Percentiles rank a stretch among this genome's conserved stretches.
Evolutionary conservation across 169 alveolate genomes (phyloP).

Genomic region (Plasmodium sp.): DNA sequence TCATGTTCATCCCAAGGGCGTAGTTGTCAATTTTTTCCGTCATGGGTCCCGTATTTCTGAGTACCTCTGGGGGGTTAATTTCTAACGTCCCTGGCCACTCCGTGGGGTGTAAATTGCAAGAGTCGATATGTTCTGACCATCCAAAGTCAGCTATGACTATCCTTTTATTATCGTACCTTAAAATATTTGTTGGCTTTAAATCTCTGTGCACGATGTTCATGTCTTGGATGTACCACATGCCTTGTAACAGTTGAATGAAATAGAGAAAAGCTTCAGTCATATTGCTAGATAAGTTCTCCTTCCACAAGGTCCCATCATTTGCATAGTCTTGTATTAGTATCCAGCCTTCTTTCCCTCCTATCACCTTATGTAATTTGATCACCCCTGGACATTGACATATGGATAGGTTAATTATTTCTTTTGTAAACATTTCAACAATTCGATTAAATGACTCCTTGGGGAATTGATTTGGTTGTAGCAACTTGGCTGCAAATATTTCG

Average conservation of each 20-base stretch:
- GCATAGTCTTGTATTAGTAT: constrained; percentile 85
- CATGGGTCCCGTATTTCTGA: constrained; percentile 86
- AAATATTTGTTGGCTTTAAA: constrained; percentile 86
- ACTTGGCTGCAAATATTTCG: constrained; percentile 84
- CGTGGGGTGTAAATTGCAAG: constrained; percentile 77
- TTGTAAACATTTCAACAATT: constrained; percentile 84
- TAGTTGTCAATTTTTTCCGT: constrained; percentile 87
- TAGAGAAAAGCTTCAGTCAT: constrained; percentile 84
- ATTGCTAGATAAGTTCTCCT: constrained; percentile 80
- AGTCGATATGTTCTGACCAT: constrained; percentile 84
- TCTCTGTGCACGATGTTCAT: constrained; percentile 84
- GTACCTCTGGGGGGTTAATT: constrained; percentile 88
- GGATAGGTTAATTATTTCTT: constrained; percentile 85
- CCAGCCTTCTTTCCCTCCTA: constrained; percentile 87
- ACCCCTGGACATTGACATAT: constrained; percentile 89
- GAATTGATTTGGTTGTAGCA: constrained; percentile 85
- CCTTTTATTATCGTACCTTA: constrained; percentile 76
- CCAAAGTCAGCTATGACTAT: constrained; percentile 88
- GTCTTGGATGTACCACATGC: constrained; percentile 84
- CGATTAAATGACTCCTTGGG: constrained; percentile 82
- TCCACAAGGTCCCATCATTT: constrained; percentile 88
- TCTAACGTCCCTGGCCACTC: constrained; percentile 91
- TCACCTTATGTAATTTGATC: constrained; percentile 83
- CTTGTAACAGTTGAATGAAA: constrained; percentile 85
- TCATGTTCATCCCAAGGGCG: constrained; percentile 87